A percentile compares a stretch with the other conserved stretches of the same genome.
These are phyloP conservation scores for Carnegiea gigantea DNA, from an alignment of 179 eudicot species.

Conservation along the genomic window DNA sequence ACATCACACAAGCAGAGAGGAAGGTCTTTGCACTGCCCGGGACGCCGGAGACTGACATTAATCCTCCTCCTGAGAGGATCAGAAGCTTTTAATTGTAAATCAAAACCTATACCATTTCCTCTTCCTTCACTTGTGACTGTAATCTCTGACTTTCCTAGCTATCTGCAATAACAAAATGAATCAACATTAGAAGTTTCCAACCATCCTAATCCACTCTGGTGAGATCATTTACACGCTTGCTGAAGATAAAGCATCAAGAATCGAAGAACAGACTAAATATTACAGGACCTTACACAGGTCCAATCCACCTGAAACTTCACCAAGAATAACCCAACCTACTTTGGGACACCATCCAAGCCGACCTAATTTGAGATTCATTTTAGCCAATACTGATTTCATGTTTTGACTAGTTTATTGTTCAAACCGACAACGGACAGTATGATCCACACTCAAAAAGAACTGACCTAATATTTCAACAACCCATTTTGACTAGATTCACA, in stretches of 20 bases:
- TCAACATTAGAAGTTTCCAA: not conserved
- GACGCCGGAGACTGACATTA: conserved; percentile 17
- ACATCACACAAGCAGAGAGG: conserved; percentile 27
- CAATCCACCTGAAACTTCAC: too few relatives aligned
- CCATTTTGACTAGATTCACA: not conserved
- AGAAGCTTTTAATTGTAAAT: conserved; percentile 3
- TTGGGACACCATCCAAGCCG: too few relatives aligned
- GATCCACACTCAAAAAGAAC: too few relatives aligned
- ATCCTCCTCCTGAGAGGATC: not conserved
- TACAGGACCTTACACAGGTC: too few relatives aligned
- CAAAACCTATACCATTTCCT: not conserved
- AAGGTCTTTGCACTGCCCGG: conserved; percentile 33
- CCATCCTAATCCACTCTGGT: too few relatives aligned
- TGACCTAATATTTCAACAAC: too few relatives aligned
- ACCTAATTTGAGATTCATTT: too few relatives aligned
- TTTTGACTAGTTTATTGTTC: not conserved
- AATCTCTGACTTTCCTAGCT: not conserved
- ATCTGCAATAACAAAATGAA: conserved; percentile 23
- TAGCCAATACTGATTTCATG: too few relatives aligned
- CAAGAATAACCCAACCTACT: not conserved
- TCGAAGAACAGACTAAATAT: too few relatives aligned
- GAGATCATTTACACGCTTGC: too few relatives aligned
- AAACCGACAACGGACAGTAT: too few relatives aligned
- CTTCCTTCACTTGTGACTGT: conserved; percentile 9
- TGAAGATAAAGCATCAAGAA: too few relatives aligned